Evolutionary conservation across 495 filamentous ascomycete genomes (phyloP), one percentile per base, ranked within the genome.

Genomic region (Gamarada debralockiae): DNA sequence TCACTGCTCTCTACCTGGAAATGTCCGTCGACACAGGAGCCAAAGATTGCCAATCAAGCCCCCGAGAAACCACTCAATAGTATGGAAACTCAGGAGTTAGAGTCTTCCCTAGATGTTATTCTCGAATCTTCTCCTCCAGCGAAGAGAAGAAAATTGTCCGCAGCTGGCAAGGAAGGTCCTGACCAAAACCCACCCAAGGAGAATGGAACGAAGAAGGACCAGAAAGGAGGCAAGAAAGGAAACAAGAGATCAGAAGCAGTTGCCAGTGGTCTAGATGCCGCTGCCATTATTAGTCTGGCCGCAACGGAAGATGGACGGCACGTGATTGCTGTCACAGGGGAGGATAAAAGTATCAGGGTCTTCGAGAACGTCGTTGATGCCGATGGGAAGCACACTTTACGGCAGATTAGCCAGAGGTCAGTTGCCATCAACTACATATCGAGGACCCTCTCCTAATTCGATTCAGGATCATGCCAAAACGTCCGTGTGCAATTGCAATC

Each of bases 311-410:
- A 85, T 43, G 76, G 81, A 27, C 71, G 77, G 37, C 74, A 95
- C 71, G 59, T 93, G 10, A 74, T 96, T 31, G 86, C 82, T 12
- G 74, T 90, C 17, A 96, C 93, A 7, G 83, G 79, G 7, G 90
- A 95, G 61, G 93, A 97, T 73, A 98, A 97, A 71, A 83, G 76
- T 47, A 74, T 98, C 49, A 84, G 88, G 59, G 90, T 97, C 1
- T 86, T 97, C 58, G 71, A 81, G 53, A 66, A 91, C 37, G 72
- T 75, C 15, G 68, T 73, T 0, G 71, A 79, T 48, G 86, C 14
- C 2, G 12, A 84, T 18, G 70, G 70, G 8, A 68, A 29, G 12
- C 18, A 33, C 10, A 8, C 40, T 7, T 33, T 97, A 17, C 69
- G 75, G 44, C 74, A 86, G 58, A 64, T 92, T 31, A 96, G 84